phyloP scores from a whole-genome alignment of 441 rosid species.

The Kokia cookei region DNA sequence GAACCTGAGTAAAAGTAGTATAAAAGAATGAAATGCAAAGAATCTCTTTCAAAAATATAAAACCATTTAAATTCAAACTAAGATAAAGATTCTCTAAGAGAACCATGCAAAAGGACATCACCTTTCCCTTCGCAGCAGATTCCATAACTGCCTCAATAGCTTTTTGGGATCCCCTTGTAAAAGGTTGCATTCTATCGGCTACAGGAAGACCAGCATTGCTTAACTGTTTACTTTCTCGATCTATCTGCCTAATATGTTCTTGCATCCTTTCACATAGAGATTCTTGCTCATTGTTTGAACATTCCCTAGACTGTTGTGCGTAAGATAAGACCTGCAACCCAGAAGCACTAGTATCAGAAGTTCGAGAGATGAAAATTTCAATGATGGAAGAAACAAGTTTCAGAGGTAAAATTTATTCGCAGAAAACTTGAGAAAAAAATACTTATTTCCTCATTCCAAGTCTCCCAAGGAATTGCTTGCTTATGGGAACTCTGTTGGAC shows the following conservation, averaged over 20 bases:
- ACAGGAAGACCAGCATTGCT: conserved; percentile 43
- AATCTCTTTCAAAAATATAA: neutral
- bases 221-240: conserved; percentile 53
- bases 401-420: neutral
- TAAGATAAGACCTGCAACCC: conserved; percentile 61
- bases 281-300: conserved; percentile 81
- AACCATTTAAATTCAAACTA: neutral
- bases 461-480: neutral
- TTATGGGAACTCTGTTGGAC: neutral
- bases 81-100: neutral
- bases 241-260: conserved; percentile 76
- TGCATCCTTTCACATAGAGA: conserved; percentile 86
- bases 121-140: conserved; percentile 90
- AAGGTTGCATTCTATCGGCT: conserved; percentile 51
- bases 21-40: conserved; percentile 1
- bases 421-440: neutral
- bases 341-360: neutral
- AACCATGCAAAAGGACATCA: conserved; percentile 21
- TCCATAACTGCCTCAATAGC: conserved; percentile 96
- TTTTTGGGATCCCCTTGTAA: conserved; percentile 73
- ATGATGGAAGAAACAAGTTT: conserved; percentile 2
- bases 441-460: neutral
- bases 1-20: conserved; percentile 48
- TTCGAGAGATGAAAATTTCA: neutral
- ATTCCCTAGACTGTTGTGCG: conserved; percentile 91